A percentile compares a stretch with the other conserved stretches of the same genome.
These are phyloP conservation scores for Solanum chiquidenum DNA, from an alignment of 257 asterid species.

Conservation along the genomic window DNA sequence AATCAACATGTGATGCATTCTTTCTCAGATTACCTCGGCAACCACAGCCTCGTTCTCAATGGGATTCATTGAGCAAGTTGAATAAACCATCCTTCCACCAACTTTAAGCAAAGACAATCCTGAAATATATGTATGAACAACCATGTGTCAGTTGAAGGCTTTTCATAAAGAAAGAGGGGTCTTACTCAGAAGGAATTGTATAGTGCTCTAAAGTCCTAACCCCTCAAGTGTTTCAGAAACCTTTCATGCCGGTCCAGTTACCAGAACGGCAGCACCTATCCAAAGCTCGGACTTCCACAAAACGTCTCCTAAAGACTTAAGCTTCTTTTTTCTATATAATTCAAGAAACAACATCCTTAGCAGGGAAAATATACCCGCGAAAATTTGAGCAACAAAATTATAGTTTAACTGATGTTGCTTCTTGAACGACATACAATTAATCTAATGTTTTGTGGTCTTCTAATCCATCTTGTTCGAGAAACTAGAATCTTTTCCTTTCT, in stretches of 20 bases:
- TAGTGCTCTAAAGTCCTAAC: neutral
- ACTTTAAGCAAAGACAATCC: conserved; percentile 91
- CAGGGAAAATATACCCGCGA: neutral
- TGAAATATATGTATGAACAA: conserved; percentile 18
- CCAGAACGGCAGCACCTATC: neutral
- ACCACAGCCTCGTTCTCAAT: conserved; percentile 96
- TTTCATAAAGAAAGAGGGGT: neutral
- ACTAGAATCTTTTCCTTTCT: neutral
- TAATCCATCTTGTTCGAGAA: neutral
- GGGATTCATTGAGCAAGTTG: conserved; percentile 99
- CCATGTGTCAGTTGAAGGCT: neutral
- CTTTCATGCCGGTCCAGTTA: neutral
- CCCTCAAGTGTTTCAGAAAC: neutral
- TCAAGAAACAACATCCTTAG: neutral
- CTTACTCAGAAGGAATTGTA: neutral
- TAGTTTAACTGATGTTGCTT: neutral
- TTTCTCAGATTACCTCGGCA: conserved; percentile 56
- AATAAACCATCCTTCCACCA: conserved; percentile 94
- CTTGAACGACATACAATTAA: neutral
- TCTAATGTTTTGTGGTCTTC: neutral
- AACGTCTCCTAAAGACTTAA: neutral
- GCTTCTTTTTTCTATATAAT: neutral
- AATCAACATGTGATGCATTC: neutral
- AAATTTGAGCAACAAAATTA: neutral
- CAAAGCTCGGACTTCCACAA: neutral